Base-by-base conservation (phyloP, 306 rosid species). In the Cicer bijugum region DNA sequence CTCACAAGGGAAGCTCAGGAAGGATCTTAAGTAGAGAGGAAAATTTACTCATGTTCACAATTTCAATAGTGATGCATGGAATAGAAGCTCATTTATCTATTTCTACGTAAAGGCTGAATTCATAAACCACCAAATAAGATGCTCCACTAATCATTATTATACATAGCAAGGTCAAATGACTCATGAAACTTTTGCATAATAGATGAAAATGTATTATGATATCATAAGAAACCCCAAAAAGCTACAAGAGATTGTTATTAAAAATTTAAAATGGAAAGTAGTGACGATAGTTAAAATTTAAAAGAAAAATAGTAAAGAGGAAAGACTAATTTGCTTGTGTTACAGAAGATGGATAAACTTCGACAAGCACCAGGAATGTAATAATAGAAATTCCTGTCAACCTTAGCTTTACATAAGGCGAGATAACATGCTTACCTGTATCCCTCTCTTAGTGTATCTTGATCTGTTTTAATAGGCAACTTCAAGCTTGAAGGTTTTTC, bases 371-470 rank as follows among this genome's bases (percentile, higher is more conserved):
- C 9, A 39, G 39, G 40, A 55, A 55, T 56, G 58, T 47, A 59
- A 44, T 68, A 6, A 63, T 79, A 12, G 35, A 75, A 64, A 75
- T 5, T 45, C 19, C 45, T 23, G 42, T 42, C 12, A 37, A 43
- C 3, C 40, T 62, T 53, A 77, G 71, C 51, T 17, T 33, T 33
- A 66, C 11, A 61, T 17, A 59, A 11, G 11, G 16, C 40, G 67
- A 64, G 46, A 75, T 43, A 74, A 20, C 4, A 39, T 62, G 71
- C 79, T 3, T 75, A 91, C 98, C 96, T 83, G 75, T 91, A 88
- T 73, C 97, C 96, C 76, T 94, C 99, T 78, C 95, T 86, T 52
- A 91, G 79, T 3, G 99, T 90, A 81, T 94, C 99, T 72, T 87
- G 85, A 86, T 94, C 99, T 17, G 97, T 91, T 86, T 91, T 94